Percentiles rank a stretch among this genome's conserved stretches.
phyloP scores from a whole-genome alignment of 1,139 yeast genomes.

The Wickerhamomyces sp. region DNA sequence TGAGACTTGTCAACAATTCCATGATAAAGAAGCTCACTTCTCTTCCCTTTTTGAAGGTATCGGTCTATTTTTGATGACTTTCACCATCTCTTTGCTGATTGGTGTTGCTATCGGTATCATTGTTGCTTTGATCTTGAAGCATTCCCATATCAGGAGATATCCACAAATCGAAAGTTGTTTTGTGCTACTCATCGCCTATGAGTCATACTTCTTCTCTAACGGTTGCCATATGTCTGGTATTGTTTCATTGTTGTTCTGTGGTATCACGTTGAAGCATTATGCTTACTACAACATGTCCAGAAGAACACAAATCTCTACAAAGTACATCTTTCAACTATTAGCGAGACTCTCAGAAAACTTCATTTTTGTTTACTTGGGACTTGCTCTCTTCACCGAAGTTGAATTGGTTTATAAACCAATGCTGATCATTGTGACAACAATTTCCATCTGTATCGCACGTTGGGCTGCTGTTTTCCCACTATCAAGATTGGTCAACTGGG shows the following conservation, averaged over 20 bases:
- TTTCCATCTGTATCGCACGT: slow-evolving; percentile 90
- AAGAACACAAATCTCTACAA: slow-evolving; percentile 93
- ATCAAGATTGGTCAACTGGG: slow-evolving; percentile 77
- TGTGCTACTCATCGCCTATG: slow-evolving; percentile 86
- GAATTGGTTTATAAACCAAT: slow-evolving; percentile 92
- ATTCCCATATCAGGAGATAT: slow-evolving; percentile 86
- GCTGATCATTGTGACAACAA: slow-evolving; percentile 81
- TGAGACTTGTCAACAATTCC: slow-evolving; percentile 96
- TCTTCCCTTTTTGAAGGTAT: slow-evolving; percentile 87
- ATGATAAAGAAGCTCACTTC: slow-evolving; percentile 74
- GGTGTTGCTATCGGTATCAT: slow-evolving; percentile 85
- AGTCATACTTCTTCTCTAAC: slow-evolving; percentile 93
- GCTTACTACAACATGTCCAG: slow-evolving; percentile 97
- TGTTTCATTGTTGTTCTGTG: slow-evolving; percentile 90
- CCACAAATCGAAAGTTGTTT: slow-evolving; percentile 96
- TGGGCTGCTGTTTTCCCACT: slow-evolving; percentile 98
- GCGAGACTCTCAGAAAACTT: slow-evolving; percentile 97
- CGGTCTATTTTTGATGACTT: slow-evolving; percentile 89
- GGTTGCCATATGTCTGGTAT: slow-evolving; percentile 99
- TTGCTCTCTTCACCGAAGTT: slow-evolving; percentile 92
- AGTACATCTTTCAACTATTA: slow-evolving; percentile 85
- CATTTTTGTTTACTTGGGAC: slow-evolving; percentile 90
- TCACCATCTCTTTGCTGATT: slow-evolving; percentile 86
- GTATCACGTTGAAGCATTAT: slow-evolving; percentile 93
- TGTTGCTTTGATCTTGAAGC: slow-evolving; percentile 86